Conservation (phyloP, 352 stramenopile species). For the Phytophthora aleatoria region DNA sequence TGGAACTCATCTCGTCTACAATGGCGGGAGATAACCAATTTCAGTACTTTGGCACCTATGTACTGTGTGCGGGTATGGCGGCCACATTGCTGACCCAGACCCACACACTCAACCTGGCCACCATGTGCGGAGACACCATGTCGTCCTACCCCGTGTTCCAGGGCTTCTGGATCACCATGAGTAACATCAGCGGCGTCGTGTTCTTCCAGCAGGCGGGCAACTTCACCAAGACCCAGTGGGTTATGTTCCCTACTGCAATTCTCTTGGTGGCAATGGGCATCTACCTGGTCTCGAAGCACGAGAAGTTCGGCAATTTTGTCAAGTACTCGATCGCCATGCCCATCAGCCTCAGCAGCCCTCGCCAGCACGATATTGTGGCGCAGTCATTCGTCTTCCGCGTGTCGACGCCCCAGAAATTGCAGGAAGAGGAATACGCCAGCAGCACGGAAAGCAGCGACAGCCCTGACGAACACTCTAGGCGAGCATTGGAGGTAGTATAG, state of each 20-base stretch:
- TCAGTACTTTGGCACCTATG: conserved; percentile 83
- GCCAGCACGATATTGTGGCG: conserved; percentile 87
- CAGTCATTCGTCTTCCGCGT: conserved; percentile 90
- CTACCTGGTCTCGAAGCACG: conserved; percentile 83
- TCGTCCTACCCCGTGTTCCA: conserved; percentile 88
- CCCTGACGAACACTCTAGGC: conserved; percentile 37
- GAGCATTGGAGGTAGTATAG: conserved; percentile 58
- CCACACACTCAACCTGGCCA: conserved; percentile 86
- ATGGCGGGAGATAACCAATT: conserved; percentile 89
- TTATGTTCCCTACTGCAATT: conserved; percentile 82
- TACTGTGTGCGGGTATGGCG: conserved; percentile 77
- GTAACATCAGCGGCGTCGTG: conserved; percentile 87
- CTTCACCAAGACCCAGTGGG: conserved; percentile 83
- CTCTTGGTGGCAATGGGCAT: conserved; percentile 76
- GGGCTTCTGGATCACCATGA: conserved; percentile 90
- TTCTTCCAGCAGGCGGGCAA: conserved; percentile 88
- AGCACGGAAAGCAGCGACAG: conserved; percentile 49
- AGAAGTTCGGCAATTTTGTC: conserved; percentile 89
- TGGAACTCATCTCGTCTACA: conserved; percentile 83
- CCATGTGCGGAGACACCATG: conserved; percentile 88
- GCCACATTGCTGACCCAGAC: conserved; percentile 81
- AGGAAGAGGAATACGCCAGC: conserved; percentile 65
- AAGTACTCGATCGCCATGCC: conserved; percentile 91
- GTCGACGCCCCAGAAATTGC: conserved; percentile 73
- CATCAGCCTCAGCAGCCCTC: conserved; percentile 83